These are phyloP conservation scores for Acer yangbiense DNA, from an alignment of 345 rosid species.

Conservation along the genomic window DNA sequence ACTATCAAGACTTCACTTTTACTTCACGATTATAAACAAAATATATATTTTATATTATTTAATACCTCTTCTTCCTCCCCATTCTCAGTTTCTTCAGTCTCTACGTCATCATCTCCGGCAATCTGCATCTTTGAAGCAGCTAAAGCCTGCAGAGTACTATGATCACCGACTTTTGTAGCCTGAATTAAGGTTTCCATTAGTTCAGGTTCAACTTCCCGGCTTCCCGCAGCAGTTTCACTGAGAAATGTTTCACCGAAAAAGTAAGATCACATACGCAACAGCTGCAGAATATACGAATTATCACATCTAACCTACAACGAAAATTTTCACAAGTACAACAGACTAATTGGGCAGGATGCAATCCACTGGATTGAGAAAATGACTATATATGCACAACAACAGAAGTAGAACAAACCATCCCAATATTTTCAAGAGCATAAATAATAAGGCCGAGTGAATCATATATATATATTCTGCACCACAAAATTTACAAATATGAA, in stretches of 20 bases:
- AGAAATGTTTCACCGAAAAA: constrained; percentile 10
- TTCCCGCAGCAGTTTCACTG: constrained; percentile 77
- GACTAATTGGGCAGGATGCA: background rate
- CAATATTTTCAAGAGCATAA: background rate
- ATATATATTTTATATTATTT: background rate
- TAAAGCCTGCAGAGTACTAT: constrained; percentile 49
- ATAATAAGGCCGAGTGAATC: background rate
- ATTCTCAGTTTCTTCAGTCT: constrained; percentile 38
- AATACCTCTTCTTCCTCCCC: constrained; percentile 59
- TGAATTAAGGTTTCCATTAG: constrained; percentile 77
- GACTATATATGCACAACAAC: background rate
- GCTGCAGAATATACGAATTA: background rate
- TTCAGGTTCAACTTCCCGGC: constrained; percentile 56
- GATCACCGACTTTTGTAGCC: constrained; percentile 77
- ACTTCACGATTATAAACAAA: background rate
- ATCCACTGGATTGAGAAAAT: background rate
- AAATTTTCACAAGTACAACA: background rate
- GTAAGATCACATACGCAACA: background rate
- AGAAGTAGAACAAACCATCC: background rate
- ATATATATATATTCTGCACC: no score
- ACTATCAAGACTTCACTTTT: background rate
- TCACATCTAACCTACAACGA: background rate
- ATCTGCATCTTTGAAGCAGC: constrained; percentile 28
- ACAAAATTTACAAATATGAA: background rate
- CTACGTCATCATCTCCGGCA: constrained; percentile 29